phyloP scores from a whole-genome alignment of 257 asterid species.

The Solanum habrochaites region DNA sequence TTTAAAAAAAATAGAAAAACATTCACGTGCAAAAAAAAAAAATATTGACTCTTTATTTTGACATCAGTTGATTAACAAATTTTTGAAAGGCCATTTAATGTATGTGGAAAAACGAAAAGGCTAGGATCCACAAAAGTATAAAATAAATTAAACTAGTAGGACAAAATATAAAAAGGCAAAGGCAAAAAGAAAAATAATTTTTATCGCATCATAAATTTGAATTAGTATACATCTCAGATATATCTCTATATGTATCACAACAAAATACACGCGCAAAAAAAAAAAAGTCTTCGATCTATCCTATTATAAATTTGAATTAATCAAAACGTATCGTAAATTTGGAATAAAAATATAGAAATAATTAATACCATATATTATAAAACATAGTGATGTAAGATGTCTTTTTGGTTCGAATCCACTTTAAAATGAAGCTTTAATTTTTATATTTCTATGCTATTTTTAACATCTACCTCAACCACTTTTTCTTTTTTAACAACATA shows the following conservation, averaged over 20 bases:
- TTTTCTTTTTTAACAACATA: neutral
- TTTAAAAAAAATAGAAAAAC: neutral
- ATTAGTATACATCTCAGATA: neutral
- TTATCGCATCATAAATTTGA: neutral
- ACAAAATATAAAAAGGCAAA: neutral
- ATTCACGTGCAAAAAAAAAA: neutral
- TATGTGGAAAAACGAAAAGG: neutral
- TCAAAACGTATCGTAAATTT: accelerated
- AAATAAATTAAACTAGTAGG: neutral
- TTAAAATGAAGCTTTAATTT: neutral
- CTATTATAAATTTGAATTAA: neutral
- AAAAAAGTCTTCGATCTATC: neutral
- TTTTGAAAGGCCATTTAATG: neutral
- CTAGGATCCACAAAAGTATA: neutral
- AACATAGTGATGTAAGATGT: neutral
- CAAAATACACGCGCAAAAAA: neutral
- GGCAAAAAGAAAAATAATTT: neutral
- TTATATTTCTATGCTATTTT: neutral
- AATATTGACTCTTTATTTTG: neutral
- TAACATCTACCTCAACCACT: neutral
- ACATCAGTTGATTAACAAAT: neutral
- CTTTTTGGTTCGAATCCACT: neutral
- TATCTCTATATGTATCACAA: neutral
- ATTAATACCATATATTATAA: neutral
- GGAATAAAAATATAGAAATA: neutral